Conservation (phyloP, 2,329 filamentous ascomycete genomes). For the Colletotrichum destructivum region DNA sequence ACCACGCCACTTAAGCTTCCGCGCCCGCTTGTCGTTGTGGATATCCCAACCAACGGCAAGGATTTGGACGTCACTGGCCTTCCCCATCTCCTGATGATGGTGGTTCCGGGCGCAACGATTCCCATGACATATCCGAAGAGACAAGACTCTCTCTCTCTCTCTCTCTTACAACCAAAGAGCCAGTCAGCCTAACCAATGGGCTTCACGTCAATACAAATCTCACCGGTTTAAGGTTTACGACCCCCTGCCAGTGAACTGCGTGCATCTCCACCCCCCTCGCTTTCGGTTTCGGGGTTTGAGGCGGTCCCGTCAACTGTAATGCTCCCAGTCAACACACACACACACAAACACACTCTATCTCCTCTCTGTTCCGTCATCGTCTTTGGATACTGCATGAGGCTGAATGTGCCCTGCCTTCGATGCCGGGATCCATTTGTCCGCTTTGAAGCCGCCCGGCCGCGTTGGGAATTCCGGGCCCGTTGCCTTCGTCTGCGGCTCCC, state of each 20-base stretch:
- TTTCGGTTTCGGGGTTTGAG: conserved; percentile 13
- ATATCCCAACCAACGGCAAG: not conserved
- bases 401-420: not conserved
- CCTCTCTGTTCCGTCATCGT: not conserved
- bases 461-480: not conserved
- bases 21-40: not conserved
- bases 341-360: not conserved
- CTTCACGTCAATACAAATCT: not conserved
- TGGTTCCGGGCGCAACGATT: not conserved
- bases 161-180: no score
- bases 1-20: not conserved
- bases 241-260: no score
- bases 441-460: not conserved
- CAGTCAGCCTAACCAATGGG: not conserved
- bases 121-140: not conserved
- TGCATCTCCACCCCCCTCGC: not conserved
- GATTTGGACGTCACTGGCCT: not conserved
- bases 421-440: not conserved
- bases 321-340: not conserved
- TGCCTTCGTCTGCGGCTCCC: no score
- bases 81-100: not conserved
- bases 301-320: not conserved
- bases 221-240: no score
- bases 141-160: not conserved
- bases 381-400: not conserved